Base-by-base conservation (phyloP, 2,329 filamentous ascomycete genomes). In the Cercospora zeina region DNA sequence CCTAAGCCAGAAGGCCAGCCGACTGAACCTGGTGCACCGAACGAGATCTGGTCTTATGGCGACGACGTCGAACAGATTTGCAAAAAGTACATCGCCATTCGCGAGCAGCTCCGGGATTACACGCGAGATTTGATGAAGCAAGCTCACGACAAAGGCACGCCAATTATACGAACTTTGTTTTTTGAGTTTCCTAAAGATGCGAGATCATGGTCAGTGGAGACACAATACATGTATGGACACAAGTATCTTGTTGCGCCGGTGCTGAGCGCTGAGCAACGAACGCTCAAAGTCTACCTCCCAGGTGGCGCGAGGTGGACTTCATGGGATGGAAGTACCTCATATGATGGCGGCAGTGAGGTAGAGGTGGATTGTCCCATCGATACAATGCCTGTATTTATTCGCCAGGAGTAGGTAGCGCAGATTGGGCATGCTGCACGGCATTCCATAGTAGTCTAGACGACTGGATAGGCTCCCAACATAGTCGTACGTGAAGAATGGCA, bases 11-110 rank as follows among this genome's bases (percentile, higher is more conserved):
- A 54, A 27, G 62, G 56, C 16, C 51, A 62, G 39, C 76, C 76
- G 0, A 72, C 71, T 4, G 67, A 72, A 11, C 75, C 75, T 10
- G 85, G 85, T 13, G 84, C 82, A 0, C 72, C 77, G 0, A 87
- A 88, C 66, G 87, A 89, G 71, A 82, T 89, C 1, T 89, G 86
- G 86, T 85, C 81, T 0, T 89, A 87, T 68, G 86, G 87, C 0
- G 78, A 82, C 6, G 79, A 84, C 30, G 81, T 86, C 0, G 87
- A 86, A 63, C 78, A 76, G 33, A 86, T 89, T 33, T 86, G 84
- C 71, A 79, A 80, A 69, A 83, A 79, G 66, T 88, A 87, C 65
- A 78, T 89, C 70, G 65, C 68, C 4, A 76, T 89, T 11, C 79
- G 86, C 1, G 86, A 89, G 72, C 70, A 79, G 34, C 62, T 89